These are phyloP conservation scores for Mortierella antarctica DNA, from an alignment of 192 early-diverging fungal genomes.

Conservation along the genomic window DNA sequence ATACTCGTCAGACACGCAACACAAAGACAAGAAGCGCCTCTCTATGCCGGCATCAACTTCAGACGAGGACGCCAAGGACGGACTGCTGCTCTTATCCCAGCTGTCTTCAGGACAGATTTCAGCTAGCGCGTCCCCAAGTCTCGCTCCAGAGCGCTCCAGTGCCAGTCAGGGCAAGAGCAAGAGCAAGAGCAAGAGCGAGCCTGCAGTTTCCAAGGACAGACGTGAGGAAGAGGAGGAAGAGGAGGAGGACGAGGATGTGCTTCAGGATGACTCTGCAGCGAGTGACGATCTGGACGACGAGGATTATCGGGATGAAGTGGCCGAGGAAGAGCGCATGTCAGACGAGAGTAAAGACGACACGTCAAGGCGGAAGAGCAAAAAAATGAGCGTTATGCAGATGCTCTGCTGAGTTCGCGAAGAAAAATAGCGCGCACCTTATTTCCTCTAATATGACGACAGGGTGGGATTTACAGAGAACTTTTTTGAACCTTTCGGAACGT, in stretches of 20 bases:
- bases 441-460: background rate
- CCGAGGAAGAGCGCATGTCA: background rate
- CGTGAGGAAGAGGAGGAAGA: background rate
- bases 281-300: conserved; percentile 8
- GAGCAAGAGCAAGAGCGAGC: background rate
- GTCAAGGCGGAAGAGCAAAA: background rate
- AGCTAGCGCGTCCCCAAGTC: conserved; percentile 15
- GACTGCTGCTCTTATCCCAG: conserved; percentile 21
- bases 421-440: no score
- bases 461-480: conserved; percentile 1
- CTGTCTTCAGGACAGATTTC: conserved; percentile 1
- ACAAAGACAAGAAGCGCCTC: background rate
- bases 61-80: conserved; percentile 46
- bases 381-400: conserved; percentile 22
- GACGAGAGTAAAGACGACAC: background rate
- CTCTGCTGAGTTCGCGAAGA: background rate
- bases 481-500: background rate
- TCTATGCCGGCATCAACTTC: conserved; percentile 5
- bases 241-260: background rate
- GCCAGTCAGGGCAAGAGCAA: background rate
- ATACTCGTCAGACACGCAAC: background rate
- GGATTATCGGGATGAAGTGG: background rate
- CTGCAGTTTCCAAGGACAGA: background rate
- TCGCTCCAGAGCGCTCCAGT: background rate
- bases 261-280: background rate